Percentiles rank a stretch among this genome's conserved stretches.
These are phyloP conservation scores for Agastache rugosa DNA, from an alignment of 257 asterid species.

Conservation along the genomic window DNA sequence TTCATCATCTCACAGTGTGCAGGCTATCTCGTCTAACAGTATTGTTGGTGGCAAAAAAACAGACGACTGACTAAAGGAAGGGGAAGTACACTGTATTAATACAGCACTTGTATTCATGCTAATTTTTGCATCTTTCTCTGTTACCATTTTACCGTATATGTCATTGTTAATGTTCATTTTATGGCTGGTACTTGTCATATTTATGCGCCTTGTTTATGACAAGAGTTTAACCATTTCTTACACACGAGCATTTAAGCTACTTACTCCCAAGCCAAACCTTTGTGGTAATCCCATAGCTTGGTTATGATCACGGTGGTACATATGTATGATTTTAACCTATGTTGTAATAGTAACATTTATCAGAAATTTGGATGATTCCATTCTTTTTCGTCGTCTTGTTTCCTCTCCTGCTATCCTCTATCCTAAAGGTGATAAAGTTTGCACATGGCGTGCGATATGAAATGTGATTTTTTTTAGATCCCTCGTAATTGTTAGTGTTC, in stretches of 20 bases:
- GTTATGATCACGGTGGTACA: slow-evolving; percentile 23
- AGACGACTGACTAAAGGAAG: slow-evolving; percentile 45
- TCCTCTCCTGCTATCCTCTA: neutral
- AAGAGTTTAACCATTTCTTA: slow-evolving; percentile 34
- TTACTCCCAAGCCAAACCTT: slow-evolving; percentile 9
- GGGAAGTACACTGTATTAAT: slow-evolving; percentile 26
- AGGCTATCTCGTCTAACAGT: slow-evolving; percentile 76
- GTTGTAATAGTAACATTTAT: slow-evolving; percentile 26
- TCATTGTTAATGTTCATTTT: slow-evolving; percentile 22
- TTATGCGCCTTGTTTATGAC: neutral
- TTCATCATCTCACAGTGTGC: slow-evolving; percentile 80
- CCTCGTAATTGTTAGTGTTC: no score
- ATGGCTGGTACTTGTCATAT: neutral
- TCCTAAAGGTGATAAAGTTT: neutral
- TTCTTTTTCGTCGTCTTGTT: slow-evolving; percentile 11
- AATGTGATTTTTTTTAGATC: no score
- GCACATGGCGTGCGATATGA: no score
- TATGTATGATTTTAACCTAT: slow-evolving; percentile 25
- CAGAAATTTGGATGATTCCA: slow-evolving; percentile 24
- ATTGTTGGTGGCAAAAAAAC: slow-evolving; percentile 63
- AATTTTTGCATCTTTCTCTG: slow-evolving; percentile 13
- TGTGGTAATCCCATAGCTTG: slow-evolving; percentile 17
- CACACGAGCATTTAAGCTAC: slow-evolving; percentile 21
- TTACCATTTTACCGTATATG: slow-evolving; percentile 14
- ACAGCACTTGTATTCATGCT: slow-evolving; percentile 24